Base-by-base conservation (phyloP, 371 early-diverging fungal genomes). In the Mortierella sp. region DNA sequence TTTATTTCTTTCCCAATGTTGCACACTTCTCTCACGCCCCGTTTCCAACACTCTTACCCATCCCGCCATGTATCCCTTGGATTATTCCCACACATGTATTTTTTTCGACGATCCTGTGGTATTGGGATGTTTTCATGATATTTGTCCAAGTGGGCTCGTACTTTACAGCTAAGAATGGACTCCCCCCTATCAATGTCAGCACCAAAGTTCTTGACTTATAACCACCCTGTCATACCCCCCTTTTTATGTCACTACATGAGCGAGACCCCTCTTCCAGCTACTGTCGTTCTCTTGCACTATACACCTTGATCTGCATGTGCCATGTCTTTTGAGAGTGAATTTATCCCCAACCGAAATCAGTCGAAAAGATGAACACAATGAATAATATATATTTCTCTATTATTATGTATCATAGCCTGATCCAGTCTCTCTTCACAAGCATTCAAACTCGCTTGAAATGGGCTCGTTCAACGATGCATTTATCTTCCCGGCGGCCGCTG, bases 191-290 rank as follows among this genome's bases (percentile, higher is more conserved):
- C 45, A 45, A 30, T 18, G 26, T 5, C 20, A 62, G 62, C 24
- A 43, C 62, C 37, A 43, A 62, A 24, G 39, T 40, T 20, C 62
- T 14, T 62, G 20, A 39, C 18, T 22, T 40, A 30, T 47, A 69
- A 61, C 69, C 69, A 62, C 61, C 49, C 10, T 51, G 52, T 43
- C 10, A 39, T 35, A 20, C 12, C 24, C 55, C 69, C 62, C 61
- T 62, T 69, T 62, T 62, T 60, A 39, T 49, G 47, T 22, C 47
- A 68, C 54, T 52, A 52, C 52, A 64, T 57, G 57, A 57, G 3
- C 16, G 28, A 28, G 2, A 30, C 32, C 58, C 35, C 60, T 54
- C 52, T 14, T 37, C 11, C 64, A 52, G 1, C 12, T 8, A 37
- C 1, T 26, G 11, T 39, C 14, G 20, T 20, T 37, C 37, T 5